Percentiles rank a stretch among this genome's conserved stretches.
phyloP scores from a whole-genome alignment of 2,329 filamentous ascomycete genomes.

The Albifimbria verrucaria region DNA sequence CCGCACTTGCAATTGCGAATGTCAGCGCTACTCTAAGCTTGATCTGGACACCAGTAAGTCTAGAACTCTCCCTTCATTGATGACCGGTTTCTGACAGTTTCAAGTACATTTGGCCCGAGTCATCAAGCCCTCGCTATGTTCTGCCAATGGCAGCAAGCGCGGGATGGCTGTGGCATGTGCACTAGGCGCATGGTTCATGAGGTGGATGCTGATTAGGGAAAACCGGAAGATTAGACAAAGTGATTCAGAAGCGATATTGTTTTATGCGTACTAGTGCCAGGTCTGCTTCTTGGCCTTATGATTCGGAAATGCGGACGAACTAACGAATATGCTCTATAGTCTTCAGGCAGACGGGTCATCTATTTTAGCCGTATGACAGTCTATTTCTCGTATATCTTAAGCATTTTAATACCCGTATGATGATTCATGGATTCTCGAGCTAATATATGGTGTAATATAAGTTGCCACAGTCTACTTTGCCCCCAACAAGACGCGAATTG shows the following conservation, averaged over 20 bases:
- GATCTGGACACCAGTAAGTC: conserved; percentile 12
- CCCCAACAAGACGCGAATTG: no score
- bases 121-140: conserved; percentile 19
- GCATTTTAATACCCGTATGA: no score
- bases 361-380: no score
- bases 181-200: conserved; percentile 16
- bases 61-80: neutral
- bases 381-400: no score
- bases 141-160: conserved; percentile 18
- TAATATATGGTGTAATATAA: no score
- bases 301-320: no score
- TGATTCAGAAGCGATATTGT: conserved; percentile 6
- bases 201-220: conserved; percentile 18
- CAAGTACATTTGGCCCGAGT: conserved; percentile 33
- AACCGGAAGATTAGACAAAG: conserved; percentile 14
- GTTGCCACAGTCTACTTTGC: no score
- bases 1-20: conserved; percentile 27
- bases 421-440: no score
- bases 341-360: no score
- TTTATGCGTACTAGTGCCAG: conserved; percentile 20
- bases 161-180: conserved; percentile 19
- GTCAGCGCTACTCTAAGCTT: conserved; percentile 13
- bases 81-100: neutral
- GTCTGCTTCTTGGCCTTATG: no score
- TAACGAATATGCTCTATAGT: no score